Evolutionary conservation across 208 protist species (phyloP).

Genomic region (Jaenimonas drosophilae): DNA sequence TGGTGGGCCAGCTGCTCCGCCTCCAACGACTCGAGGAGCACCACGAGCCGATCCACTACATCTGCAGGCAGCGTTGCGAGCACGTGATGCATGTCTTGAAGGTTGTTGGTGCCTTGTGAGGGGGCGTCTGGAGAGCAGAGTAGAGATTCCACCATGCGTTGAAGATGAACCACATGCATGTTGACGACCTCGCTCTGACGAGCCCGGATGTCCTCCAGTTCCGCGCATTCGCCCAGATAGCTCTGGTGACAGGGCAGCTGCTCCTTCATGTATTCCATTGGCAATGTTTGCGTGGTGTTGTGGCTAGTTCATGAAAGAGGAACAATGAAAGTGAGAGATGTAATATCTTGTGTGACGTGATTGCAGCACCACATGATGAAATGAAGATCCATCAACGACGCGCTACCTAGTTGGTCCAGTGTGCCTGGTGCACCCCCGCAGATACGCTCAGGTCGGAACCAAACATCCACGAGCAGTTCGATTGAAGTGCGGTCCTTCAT

Average conservation of each 20-base stretch:
- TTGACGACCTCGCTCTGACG: constrained; percentile 65
- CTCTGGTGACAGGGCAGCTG: constrained; percentile 13
- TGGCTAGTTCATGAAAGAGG: no score
- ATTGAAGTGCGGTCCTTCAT: constrained; percentile 37
- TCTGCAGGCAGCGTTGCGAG: no score
- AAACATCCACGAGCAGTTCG: constrained; percentile 20
- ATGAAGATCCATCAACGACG: no score
- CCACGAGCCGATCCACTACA: no score
- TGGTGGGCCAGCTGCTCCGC: not conserved
- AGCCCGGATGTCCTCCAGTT: constrained; percentile 39
- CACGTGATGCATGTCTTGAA: no score
- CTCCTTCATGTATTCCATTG: constrained; percentile 9
- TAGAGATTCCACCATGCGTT: constrained; percentile 8
- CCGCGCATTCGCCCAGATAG: constrained; percentile 14
- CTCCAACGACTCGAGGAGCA: no score
- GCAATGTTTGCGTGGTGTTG: no score
- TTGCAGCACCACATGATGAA: no score
- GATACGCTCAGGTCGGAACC: constrained; percentile 4
- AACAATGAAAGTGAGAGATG: no score
- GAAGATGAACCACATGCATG: constrained; percentile 26
- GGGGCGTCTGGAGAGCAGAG: constrained; percentile 1
- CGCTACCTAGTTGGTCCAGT: no score
- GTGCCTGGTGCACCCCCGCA: no score
- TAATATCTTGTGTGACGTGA: no score
- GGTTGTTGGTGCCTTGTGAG: not conserved